Evolutionary conservation across 2,329 filamentous ascomycete genomes (phyloP).

Genomic region (Cladophialophora yegresii): DNA sequence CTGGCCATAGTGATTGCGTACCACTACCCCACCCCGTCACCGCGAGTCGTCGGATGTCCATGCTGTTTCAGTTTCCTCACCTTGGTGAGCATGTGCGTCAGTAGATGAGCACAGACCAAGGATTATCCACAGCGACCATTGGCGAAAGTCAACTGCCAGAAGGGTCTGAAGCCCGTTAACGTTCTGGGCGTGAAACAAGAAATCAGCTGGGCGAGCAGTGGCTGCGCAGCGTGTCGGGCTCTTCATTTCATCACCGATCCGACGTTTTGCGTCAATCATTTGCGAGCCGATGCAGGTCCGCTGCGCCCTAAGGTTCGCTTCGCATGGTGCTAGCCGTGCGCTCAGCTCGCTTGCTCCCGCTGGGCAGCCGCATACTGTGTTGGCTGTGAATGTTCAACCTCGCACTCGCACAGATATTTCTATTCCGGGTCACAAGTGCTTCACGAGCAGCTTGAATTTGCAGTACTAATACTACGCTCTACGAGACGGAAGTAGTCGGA

Average conservation of each 20-base stretch:
- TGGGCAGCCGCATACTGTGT: not conserved
- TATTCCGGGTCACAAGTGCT: not conserved
- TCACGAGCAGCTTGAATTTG: not conserved
- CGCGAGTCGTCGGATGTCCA: constrained; percentile 7
- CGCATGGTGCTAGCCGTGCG: not conserved
- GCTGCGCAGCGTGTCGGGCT: constrained; percentile 2
- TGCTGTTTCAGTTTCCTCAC: constrained; percentile 9
- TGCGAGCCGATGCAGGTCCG: constrained; percentile 18
- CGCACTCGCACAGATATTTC: not conserved
- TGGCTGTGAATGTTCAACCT: no score
- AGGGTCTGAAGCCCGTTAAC: constrained; percentile 7
- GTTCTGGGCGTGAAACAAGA: constrained; percentile 5
- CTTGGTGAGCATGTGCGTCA: constrained; percentile 22
- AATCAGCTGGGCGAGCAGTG: constrained; percentile 16
- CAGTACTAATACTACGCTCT: not conserved
- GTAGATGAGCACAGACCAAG: constrained; percentile 7
- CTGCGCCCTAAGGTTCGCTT: not conserved
- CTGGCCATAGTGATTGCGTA: constrained; percentile 12
- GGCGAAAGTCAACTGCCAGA: not conserved
- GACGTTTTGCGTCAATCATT: constrained; percentile 3
- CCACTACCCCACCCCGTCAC: constrained; percentile 15
- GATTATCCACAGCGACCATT: not conserved
- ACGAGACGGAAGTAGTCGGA: not conserved
- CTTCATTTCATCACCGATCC: constrained; percentile 8
- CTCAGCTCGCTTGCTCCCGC: constrained; percentile 21